Conservation (phyloP, 129 eudicot genomes). For the Scalesia atractyloides region DNA sequence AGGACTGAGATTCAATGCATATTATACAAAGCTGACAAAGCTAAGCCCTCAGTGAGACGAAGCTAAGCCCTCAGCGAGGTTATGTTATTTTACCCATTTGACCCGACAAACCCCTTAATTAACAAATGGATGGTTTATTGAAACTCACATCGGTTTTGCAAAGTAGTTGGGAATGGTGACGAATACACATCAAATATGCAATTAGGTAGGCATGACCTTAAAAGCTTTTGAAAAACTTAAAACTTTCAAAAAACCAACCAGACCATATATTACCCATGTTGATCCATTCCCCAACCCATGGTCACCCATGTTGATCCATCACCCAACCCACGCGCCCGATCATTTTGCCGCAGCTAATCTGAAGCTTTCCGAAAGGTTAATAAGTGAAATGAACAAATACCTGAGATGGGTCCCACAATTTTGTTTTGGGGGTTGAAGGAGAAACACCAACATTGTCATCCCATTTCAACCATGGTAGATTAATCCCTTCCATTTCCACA, state of each 20-base stretch:
- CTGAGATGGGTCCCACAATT: constrained; percentile 66
- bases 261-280: neutral
- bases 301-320: neutral
- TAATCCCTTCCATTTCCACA: constrained; percentile 80
- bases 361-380: neutral
- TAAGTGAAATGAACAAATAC: constrained; percentile 33
- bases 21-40: too few species aligned
- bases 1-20: too few species aligned
- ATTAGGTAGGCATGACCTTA: neutral
- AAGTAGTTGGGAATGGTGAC: neutral
- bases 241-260: neutral
- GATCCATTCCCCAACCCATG: neutral
- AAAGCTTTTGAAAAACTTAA: neutral
- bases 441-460: constrained; percentile 56
- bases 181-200: neutral
- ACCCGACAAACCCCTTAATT: too few species aligned
- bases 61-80: too few species aligned
- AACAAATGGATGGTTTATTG: neutral
- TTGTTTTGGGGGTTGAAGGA: constrained; percentile 60
- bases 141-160: neutral
- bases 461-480: constrained; percentile 95
- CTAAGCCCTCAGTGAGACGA: too few species aligned
- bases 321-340: neutral
- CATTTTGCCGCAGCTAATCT: neutral
- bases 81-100: too few species aligned